Conservation (phyloP, 768 basidiomycete genomes). For the Tulasnella sp. region DNA sequence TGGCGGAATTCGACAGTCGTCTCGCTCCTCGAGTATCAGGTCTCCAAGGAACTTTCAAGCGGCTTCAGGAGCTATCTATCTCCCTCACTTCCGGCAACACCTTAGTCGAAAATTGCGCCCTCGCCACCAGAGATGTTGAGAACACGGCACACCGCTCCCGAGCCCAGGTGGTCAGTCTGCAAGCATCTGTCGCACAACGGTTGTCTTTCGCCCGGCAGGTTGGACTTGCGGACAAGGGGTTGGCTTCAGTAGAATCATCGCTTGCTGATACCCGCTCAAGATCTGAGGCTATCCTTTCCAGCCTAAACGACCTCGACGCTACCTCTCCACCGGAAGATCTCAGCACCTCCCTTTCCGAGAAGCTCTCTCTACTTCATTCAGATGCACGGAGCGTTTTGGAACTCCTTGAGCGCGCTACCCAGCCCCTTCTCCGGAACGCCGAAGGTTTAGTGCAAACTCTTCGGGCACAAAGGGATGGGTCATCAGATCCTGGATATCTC, state of each 20-base stretch:
- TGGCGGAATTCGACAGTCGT: not conserved
- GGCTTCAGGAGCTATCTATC: not conserved
- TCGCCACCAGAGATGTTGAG: not conserved
- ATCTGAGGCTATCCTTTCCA: not conserved
- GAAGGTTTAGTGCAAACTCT: not conserved
- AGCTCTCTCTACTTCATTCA: conserved; percentile 6
- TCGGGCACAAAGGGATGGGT: not conserved
- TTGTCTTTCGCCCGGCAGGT: conserved; percentile 1
- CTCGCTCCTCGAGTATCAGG: not conserved
- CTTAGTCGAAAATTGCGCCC: not conserved
- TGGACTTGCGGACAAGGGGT: not conserved
- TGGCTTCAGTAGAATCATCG: not conserved
- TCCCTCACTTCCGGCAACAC: not conserved
- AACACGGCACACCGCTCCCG: not conserved
- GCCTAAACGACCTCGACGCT: not conserved
- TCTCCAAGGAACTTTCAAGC: not conserved
- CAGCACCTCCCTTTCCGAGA: not conserved
- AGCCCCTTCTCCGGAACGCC: not conserved
- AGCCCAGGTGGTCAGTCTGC: not conserved
- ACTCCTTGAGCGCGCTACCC: conserved; percentile 6
- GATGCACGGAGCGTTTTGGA: not conserved
- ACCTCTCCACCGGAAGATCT: not conserved
- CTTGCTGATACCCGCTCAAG: conserved; percentile 12
- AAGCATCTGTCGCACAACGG: not conserved
- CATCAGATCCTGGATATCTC: not conserved